Evolutionary conservation across 129 eudicot species (phyloP).

Genomic region (Rutidosis leptorrhynchoides): DNA sequence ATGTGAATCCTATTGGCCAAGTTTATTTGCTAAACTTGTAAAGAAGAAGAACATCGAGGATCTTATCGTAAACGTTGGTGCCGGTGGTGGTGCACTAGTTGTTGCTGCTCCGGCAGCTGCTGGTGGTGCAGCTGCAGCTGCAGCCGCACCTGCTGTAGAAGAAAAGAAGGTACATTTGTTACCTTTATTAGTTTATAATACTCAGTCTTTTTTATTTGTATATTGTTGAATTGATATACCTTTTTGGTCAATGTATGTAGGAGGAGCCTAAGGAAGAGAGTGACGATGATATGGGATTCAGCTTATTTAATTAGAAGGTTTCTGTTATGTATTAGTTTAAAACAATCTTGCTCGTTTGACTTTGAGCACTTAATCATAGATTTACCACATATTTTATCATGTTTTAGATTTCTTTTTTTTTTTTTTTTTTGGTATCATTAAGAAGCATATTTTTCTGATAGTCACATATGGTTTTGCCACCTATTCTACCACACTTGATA

Average conservation of each 20-base stretch:
- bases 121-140: constrained; percentile 35
- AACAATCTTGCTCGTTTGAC: background rate
- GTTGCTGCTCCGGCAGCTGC: constrained; percentile 34
- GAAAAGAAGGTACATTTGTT: constrained; percentile 30
- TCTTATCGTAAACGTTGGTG: constrained; percentile 36
- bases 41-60: constrained; percentile 40
- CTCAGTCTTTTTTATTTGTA: background rate
- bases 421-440: constrained; percentile 1
- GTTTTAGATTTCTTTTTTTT: background rate
- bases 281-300: constrained; percentile 38
- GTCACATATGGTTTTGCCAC: too few relatives aligned
- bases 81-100: constrained; percentile 38
- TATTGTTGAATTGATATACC: background rate
- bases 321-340: constrained; percentile 14
- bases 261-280: constrained; percentile 42
- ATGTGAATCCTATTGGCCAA: constrained; percentile 44
- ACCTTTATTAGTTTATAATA: background rate
- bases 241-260: constrained; percentile 1
- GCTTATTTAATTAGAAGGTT: constrained; percentile 33
- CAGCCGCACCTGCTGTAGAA: constrained; percentile 33
- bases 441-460: constrained; percentile 14
- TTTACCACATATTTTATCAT: background rate
- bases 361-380: constrained; percentile 19
- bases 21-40: constrained; percentile 37
- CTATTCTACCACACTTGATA: background rate